Conservation (phyloP, 2,329 filamentous ascomycete genomes). For the Pseudonectria buxi region DNA sequence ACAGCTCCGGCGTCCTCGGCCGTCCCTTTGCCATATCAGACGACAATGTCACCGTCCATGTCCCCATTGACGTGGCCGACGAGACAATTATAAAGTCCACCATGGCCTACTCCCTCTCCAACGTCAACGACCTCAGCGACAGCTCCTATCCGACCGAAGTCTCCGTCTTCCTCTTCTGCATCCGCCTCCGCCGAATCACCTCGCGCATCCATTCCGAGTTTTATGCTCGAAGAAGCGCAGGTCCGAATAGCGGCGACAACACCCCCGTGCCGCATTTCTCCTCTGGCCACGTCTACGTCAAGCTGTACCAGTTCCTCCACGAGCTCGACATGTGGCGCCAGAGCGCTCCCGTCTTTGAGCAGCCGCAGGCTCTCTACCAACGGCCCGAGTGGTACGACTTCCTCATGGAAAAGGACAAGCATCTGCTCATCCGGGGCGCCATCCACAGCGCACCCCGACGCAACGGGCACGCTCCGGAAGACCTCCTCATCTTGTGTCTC, state of each 20-base stretch:
- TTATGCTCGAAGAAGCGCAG: conserved; percentile 7
- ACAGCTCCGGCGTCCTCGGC: conserved; percentile 12
- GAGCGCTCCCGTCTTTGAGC: conserved; percentile 24
- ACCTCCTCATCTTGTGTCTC: conserved; percentile 28
- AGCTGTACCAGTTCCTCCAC: conserved; percentile 22
- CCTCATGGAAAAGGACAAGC: conserved; percentile 32
- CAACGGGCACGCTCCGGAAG: conserved; percentile 25
- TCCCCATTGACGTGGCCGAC: conserved; percentile 10
- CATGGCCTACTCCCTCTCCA: background rate
- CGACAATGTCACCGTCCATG: conserved; percentile 7
- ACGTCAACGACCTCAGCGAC: background rate
- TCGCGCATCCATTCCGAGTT: conserved; percentile 31
- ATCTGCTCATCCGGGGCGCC: conserved; percentile 34
- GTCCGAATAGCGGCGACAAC: background rate
- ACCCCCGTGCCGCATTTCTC: conserved; percentile 2
- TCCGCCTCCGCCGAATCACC: conserved; percentile 33
- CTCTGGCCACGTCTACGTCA: conserved; percentile 18
- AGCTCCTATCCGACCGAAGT: conserved; percentile 6
- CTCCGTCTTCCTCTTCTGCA: conserved; percentile 30
- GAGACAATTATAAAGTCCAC: conserved; percentile 6
- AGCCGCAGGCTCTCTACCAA: conserved; percentile 34
- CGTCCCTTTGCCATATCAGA: conserved; percentile 12
- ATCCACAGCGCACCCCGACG: conserved; percentile 32
- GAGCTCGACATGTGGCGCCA: conserved; percentile 32
- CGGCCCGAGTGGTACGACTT: conserved; percentile 39